phyloP scores from a whole-genome alignment of 2,329 filamentous ascomycete species.

The Xenoacremonium recifei region DNA sequence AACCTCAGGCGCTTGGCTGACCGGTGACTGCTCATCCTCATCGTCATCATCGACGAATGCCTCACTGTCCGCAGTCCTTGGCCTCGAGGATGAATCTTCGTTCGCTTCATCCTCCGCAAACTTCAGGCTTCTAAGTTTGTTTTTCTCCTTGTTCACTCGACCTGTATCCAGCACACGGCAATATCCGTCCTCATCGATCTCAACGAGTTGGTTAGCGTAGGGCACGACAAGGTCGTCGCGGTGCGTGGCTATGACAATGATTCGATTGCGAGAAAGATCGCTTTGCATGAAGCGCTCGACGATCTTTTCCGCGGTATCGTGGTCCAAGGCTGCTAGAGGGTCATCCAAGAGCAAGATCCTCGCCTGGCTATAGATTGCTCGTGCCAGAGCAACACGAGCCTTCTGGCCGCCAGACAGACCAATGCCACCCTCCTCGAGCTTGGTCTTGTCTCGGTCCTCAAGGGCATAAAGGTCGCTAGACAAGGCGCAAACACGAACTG shows the following conservation, averaged over 20 bases:
- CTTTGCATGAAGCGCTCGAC: constrained; percentile 61
- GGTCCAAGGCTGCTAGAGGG: constrained; percentile 61
- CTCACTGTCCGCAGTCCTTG: constrained; percentile 21
- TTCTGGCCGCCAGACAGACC: constrained; percentile 64
- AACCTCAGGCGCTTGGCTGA: constrained; percentile 34
- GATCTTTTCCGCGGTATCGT: constrained; percentile 59
- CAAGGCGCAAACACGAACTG: constrained; percentile 61
- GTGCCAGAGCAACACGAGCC: constrained; percentile 60
- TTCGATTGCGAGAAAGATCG: constrained; percentile 60
- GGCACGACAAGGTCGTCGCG: constrained; percentile 73
- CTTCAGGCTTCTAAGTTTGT: constrained; percentile 38
- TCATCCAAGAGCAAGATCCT: constrained; percentile 61
- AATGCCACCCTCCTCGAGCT: constrained; percentile 62
- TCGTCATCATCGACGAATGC: constrained; percentile 33
- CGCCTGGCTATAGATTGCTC: constrained; percentile 59
- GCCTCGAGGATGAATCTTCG: constrained; percentile 9
- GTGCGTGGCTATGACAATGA: constrained; percentile 78
- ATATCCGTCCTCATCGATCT: constrained; percentile 62
- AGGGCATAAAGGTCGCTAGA: constrained; percentile 55
- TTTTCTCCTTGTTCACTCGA: constrained; percentile 42
- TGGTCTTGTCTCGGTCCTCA: constrained; percentile 54
- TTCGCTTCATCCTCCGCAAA: constrained; percentile 20
- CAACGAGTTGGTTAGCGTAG: constrained; percentile 72
- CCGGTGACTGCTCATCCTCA: constrained; percentile 15
- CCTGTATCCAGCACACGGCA: constrained; percentile 46